These are phyloP conservation scores for Crithidia expoeki DNA, from an alignment of 208 protist genomes.

Conservation along the genomic window DNA sequence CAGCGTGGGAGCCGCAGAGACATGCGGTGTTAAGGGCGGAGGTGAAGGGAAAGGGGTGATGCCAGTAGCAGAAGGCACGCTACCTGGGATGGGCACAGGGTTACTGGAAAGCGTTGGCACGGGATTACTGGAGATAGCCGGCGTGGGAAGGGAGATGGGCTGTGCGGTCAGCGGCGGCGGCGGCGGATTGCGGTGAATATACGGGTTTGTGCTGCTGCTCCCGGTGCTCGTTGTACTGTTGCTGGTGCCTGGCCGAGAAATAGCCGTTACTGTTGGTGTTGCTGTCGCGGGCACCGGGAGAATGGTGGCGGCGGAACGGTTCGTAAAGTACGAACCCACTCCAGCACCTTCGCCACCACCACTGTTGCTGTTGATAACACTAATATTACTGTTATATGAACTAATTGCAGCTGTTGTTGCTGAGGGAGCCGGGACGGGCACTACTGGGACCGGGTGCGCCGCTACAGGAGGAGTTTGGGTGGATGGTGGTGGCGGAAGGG, in stretches of 20 bases:
- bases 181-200: not conserved
- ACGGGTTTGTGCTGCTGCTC: constrained; percentile 15
- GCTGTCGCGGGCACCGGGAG: not conserved
- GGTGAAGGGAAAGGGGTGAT: not conserved
- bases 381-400: not conserved
- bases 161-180: constrained; percentile 9
- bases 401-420: not conserved
- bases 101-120: constrained; percentile 24
- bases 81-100: constrained; percentile 6
- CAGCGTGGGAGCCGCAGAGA: not conserved
- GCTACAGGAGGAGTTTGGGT: not conserved
- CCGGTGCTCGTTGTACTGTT: constrained; percentile 19
- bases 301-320: constrained; percentile 2
- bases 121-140: constrained; percentile 12
- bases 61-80: constrained; percentile 11
- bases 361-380: not conserved
- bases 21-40: not conserved
- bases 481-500: not conserved
- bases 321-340: constrained; percentile 29
- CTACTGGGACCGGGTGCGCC: not conserved
- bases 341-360: not conserved
- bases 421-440: not conserved
- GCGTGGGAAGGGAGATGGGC: not conserved
- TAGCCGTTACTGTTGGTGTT: too few species aligned
- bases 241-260: constrained; percentile 13